Conservation (phyloP, 2,329 filamentous ascomycete species). For the Ceratocystis eucalypticola region DNA sequence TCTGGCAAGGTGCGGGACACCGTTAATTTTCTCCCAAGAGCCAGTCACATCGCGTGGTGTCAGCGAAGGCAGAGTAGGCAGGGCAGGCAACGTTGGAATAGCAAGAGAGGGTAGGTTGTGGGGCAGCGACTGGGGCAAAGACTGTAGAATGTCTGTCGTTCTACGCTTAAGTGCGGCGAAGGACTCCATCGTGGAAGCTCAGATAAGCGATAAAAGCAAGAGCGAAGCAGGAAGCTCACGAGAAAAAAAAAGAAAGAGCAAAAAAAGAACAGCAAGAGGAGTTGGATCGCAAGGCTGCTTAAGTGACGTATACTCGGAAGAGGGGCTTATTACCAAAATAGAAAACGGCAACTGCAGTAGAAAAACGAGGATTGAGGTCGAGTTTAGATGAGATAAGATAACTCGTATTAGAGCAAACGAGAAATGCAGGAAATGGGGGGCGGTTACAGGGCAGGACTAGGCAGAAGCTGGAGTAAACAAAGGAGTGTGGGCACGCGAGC, state of each 20-base stretch:
- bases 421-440: not conserved
- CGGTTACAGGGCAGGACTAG: not conserved
- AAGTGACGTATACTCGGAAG: not conserved
- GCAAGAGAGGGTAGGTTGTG: slow-evolving; percentile 39
- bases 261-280: not conserved
- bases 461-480: not conserved
- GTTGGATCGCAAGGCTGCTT: not conserved
- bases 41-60: slow-evolving; percentile 33
- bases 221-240: not conserved
- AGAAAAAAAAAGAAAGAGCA: not conserved
- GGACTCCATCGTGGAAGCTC: slow-evolving; percentile 33
- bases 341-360: not conserved
- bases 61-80: slow-evolving; percentile 20
- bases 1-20: slow-evolving; percentile 44
- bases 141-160: slow-evolving; percentile 39
- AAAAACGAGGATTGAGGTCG: not conserved
- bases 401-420: not conserved
- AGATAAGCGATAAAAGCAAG: not conserved
- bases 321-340: not conserved
- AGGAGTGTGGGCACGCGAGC: not conserved
- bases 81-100: slow-evolving; percentile 22
- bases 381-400: not conserved
- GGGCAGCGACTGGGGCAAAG: slow-evolving; percentile 32
- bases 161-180: slow-evolving; percentile 42
- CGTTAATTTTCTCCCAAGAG: slow-evolving; percentile 46